phyloP scores from a whole-genome alignment of 73 alveolate species.

The Tetrahymena borealis region DNA sequence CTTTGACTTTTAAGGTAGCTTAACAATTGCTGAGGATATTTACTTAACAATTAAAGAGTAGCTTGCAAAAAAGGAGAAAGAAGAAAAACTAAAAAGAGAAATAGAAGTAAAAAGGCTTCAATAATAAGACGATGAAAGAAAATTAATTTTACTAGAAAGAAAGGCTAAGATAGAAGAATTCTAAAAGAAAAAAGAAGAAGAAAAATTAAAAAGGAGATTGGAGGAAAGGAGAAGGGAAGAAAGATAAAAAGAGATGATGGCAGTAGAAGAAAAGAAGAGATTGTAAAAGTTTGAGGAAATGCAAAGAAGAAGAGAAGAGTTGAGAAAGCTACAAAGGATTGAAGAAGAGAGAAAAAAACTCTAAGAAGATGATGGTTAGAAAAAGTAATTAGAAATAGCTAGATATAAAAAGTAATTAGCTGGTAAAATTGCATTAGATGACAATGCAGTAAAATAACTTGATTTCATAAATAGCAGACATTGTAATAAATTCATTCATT shows the following conservation, averaged over 20 bases:
- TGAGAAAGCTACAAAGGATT: neutral
- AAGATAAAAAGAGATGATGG: neutral
- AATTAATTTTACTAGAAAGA: neutral
- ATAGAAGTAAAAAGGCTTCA: neutral
- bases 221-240: neutral
- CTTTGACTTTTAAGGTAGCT: neutral
- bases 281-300: neutral
- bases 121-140: neutral
- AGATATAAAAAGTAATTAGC: neutral
- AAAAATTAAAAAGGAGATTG: neutral
- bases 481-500: neutral
- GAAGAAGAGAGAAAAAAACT: conserved; percentile 1
- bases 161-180: neutral
- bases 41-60: neutral
- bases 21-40: neutral
- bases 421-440: neutral
- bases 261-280: neutral
- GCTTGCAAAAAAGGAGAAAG: neutral
- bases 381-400: neutral
- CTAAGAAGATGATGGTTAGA: conserved; percentile 3
- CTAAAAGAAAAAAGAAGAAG: neutral
- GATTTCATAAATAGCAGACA: neutral
- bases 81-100: neutral
- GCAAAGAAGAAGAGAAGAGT: neutral
- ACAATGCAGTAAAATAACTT: neutral